phyloP scores from a whole-genome alignment of 2,329 filamentous ascomycete species.

The Talaromyces funiculosus region DNA sequence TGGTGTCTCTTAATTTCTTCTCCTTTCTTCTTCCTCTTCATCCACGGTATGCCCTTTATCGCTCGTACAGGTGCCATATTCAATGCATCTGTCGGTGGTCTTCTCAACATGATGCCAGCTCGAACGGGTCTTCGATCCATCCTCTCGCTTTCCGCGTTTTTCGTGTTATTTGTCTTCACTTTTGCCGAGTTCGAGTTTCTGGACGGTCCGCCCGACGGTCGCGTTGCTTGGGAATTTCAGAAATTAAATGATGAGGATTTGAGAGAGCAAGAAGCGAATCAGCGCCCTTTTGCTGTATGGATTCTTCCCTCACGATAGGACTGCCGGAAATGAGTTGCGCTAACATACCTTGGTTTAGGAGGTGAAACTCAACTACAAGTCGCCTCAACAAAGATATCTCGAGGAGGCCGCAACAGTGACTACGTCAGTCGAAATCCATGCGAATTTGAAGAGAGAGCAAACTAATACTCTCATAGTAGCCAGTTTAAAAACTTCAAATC shows the following conservation, averaged over 20 bases:
- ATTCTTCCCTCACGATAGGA: not conserved
- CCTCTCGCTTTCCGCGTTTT: constrained; percentile 13
- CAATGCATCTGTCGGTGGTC: constrained; percentile 12
- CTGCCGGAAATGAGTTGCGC: not conserved
- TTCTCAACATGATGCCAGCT: constrained; percentile 11
- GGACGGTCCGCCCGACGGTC: not conserved
- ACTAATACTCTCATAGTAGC: not conserved
- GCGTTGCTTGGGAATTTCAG: constrained; percentile 11
- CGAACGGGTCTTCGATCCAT: constrained; percentile 13
- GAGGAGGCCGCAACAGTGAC: constrained; percentile 11
- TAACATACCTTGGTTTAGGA: not conserved
- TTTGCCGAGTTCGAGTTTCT: constrained; percentile 10
- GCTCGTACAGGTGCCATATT: constrained; percentile 9
- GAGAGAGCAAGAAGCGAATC: constrained; percentile 5
- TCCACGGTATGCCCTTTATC: constrained; percentile 12
- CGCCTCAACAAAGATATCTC: constrained; percentile 14
- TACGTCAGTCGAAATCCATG: not conserved
- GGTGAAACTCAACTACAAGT: constrained; percentile 10
- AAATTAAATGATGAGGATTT: constrained; percentile 8
- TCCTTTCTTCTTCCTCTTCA: not conserved
- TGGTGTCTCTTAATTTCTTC: not conserved
- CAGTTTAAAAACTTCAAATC: constrained; percentile 14
- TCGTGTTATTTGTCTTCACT: constrained; percentile 11
- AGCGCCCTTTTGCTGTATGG: constrained; percentile 11
- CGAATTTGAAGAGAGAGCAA: not conserved